Conservation (phyloP, 352 stramenopile genomes). For the Globisporangium nunn region DNA sequence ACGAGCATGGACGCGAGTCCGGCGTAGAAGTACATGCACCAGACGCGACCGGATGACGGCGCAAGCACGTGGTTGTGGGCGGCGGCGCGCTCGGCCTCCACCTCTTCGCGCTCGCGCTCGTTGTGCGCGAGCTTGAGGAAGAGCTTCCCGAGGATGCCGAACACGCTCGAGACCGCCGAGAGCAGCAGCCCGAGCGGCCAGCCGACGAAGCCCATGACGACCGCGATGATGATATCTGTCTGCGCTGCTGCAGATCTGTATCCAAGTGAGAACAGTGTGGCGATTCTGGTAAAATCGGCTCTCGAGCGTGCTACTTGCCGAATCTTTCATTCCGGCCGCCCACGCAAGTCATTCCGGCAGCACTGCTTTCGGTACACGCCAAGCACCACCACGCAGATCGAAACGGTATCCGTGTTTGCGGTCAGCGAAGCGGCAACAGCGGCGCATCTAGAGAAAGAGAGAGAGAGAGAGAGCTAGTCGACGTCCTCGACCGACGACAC, state of each 20-base stretch:
- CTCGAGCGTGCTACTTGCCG: no score
- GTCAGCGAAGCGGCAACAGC: neutral
- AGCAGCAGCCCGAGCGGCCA: constrained; percentile 75
- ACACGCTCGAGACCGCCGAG: constrained; percentile 66
- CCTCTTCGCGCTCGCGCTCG: constrained; percentile 51
- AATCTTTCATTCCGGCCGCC: no score
- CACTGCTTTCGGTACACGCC: no score
- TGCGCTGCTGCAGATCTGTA: no score
- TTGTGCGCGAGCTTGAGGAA: constrained; percentile 79
- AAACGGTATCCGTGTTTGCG: neutral
- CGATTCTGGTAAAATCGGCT: no score
- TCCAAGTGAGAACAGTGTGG: no score
- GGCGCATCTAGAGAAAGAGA: constrained; percentile 1
- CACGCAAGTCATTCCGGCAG: no score
- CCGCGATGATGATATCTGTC: neutral
- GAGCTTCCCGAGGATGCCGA: constrained; percentile 74
- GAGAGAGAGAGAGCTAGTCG: constrained; percentile 27
- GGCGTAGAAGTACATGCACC: constrained; percentile 65
- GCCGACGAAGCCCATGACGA: constrained; percentile 39
- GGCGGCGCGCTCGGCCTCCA: constrained; percentile 23
- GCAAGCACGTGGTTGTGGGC: neutral
- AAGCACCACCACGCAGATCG: no score
- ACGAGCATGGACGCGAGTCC: constrained; percentile 70
- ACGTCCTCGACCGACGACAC: constrained; percentile 64
- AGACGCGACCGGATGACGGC: constrained; percentile 17